A percentile compares a stretch with the other conserved stretches of the same genome.
phyloP scores from a whole-genome alignment of 177 flowering plant species.

The Vitis hybrid region DNA sequence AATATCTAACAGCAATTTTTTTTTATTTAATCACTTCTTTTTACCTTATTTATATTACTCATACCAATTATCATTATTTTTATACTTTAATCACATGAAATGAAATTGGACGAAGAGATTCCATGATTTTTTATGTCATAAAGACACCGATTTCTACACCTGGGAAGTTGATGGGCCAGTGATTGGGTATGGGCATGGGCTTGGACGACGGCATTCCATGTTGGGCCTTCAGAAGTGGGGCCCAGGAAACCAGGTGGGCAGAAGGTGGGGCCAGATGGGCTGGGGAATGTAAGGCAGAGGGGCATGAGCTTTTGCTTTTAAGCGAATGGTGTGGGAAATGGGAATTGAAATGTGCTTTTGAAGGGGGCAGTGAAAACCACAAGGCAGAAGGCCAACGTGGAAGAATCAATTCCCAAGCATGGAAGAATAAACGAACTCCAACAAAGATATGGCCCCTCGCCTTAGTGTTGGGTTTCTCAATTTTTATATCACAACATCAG shows the following conservation, averaged over 20 bases:
- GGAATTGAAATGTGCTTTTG: neutral
- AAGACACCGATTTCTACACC: too few species aligned
- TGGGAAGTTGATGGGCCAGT: too few species aligned
- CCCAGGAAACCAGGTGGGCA: conserved; percentile 3
- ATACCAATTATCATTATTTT: too few species aligned
- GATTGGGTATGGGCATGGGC: too few species aligned
- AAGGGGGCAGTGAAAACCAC: neutral
- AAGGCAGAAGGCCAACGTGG: conserved; percentile 17
- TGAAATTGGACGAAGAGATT: too few species aligned
- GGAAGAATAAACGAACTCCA: conserved; percentile 32
- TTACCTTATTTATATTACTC: too few species aligned
- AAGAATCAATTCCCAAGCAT: conserved; percentile 29
- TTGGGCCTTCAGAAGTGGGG: conserved; percentile 1
- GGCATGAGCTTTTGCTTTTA: conserved; percentile 14
- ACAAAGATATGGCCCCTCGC: conserved; percentile 23
- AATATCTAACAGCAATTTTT: too few species aligned
- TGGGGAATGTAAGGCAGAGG: conserved; percentile 19
- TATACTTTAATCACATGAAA: too few species aligned
- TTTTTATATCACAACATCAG: neutral
- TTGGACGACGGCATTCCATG: too few species aligned
- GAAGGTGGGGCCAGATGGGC: conserved; percentile 10
- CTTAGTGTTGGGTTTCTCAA: neutral
- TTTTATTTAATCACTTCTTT: too few species aligned
- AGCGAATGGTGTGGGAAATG: neutral
- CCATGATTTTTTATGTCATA: too few species aligned